Conservation (phyloP, 345 rosid species). For the Citrus cavaleriei region DNA sequence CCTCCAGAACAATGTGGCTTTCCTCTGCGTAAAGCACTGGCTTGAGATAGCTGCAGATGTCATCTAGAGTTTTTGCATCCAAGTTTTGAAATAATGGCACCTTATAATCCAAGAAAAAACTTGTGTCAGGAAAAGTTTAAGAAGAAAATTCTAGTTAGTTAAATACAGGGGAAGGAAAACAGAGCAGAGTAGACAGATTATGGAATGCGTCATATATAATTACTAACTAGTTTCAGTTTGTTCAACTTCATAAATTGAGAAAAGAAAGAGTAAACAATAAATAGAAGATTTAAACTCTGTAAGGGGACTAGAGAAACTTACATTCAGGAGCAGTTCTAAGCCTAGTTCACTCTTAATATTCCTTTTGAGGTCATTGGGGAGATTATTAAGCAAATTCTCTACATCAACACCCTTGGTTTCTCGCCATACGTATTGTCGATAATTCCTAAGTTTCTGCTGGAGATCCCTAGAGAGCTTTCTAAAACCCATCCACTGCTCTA, state of each 20-base stretch:
- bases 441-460: constrained; percentile 29
- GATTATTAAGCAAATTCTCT: constrained; percentile 24
- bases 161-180: neutral
- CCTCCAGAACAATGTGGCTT: constrained; percentile 79
- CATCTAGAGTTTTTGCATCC: constrained; percentile 83
- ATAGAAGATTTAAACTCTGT: neutral
- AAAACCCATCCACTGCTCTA: constrained; percentile 37
- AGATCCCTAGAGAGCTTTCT: constrained; percentile 27
- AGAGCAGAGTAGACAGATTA: too few species aligned
- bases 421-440: constrained; percentile 34
- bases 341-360: constrained; percentile 40
- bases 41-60: constrained; percentile 80
- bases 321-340: constrained; percentile 2
- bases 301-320: neutral
- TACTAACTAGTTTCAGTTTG: too few species aligned
- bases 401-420: constrained; percentile 34
- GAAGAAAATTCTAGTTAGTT: neutral
- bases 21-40: constrained; percentile 81
- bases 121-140: neutral
- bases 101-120: constrained; percentile 26
- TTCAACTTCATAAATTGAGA: neutral
- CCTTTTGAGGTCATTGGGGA: constrained; percentile 34
- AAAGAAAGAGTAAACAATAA: neutral
- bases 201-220: neutral
- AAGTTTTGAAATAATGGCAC: constrained; percentile 82